These are phyloP conservation scores for Naganishia sp. DNA, from an alignment of 1,284 basidiomycete species.

Conservation along the genomic window DNA sequence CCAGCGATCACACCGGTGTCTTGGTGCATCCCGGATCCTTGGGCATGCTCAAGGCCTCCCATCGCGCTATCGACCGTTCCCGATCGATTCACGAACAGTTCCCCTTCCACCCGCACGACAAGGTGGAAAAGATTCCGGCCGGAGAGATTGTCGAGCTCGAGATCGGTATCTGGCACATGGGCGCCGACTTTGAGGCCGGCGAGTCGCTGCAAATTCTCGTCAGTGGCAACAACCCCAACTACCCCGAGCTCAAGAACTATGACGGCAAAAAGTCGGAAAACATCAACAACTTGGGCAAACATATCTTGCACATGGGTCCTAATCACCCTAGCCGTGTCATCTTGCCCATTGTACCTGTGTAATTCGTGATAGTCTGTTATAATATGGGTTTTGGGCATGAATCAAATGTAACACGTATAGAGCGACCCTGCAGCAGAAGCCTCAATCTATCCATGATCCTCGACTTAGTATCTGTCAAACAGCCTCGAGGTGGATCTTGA, in stretches of 20 bases:
- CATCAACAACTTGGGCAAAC: conserved; percentile 33
- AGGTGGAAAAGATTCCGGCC: conserved; percentile 35
- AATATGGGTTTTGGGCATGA: neutral
- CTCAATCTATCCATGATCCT: no score
- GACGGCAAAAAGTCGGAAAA: conserved; percentile 31
- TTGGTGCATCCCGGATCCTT: conserved; percentile 36
- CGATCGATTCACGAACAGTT: conserved; percentile 28
- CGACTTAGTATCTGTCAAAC: no score
- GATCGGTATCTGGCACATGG: conserved; percentile 43
- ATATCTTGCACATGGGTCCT: conserved; percentile 34
- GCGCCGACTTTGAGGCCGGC: conserved; percentile 39
- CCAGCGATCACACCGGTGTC: conserved; percentile 25
- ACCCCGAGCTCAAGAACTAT: conserved; percentile 34
- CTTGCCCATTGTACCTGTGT: conserved; percentile 29
- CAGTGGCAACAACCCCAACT: conserved; percentile 36
- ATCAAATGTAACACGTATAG: neutral
- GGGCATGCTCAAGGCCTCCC: conserved; percentile 42
- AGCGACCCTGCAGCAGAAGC: no score
- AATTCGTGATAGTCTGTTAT: conserved; percentile 10
- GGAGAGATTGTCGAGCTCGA: conserved; percentile 40
- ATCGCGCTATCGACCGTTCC: conserved; percentile 34
- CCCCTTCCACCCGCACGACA: conserved; percentile 36
- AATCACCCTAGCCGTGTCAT: conserved; percentile 33
- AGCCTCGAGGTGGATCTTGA: no score
- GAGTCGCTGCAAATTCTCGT: conserved; percentile 38